These are phyloP conservation scores for Citrus inodora DNA, from an alignment of 345 rosid genomes.

Conservation along the genomic window DNA sequence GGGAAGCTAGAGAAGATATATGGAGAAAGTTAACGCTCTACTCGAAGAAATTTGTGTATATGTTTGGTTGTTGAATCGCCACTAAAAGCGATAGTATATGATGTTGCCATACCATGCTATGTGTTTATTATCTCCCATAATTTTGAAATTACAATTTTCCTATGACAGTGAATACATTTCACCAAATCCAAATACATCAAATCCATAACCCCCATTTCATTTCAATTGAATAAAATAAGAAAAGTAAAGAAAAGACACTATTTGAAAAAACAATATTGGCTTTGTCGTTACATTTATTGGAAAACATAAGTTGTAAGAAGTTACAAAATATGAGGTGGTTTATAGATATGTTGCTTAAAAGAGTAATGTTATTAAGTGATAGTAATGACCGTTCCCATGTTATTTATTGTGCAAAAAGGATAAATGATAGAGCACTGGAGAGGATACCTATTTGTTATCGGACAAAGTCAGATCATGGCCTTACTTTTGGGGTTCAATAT, in stretches of 20 bases:
- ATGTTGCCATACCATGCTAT: too few relatives aligned
- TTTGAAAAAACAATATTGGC: not conserved
- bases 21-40: not conserved
- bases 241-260: not conserved
- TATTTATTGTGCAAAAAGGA: not conserved
- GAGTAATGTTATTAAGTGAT: not conserved
- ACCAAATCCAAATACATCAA: too few relatives aligned
- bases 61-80: too few relatives aligned
- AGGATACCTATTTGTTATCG: not conserved
- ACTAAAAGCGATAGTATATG: too few relatives aligned
- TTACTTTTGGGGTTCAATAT: not conserved
- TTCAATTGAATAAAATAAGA: too few relatives aligned
- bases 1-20: not conserved
- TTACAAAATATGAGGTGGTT: not conserved
- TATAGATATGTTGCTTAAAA: not conserved
- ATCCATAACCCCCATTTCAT: too few relatives aligned
- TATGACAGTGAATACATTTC: too few relatives aligned
- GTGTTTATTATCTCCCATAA: too few relatives aligned
- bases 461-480: not conserved
- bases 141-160: too few relatives aligned
- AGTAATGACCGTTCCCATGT: not conserved
- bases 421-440: not conserved
- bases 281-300: not conserved
- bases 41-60: too few relatives aligned
- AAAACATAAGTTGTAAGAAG: not conserved